Conservation (phyloP, 192 early-diverging fungal genomes). For the Umbelopsis ramanniana region DNA sequence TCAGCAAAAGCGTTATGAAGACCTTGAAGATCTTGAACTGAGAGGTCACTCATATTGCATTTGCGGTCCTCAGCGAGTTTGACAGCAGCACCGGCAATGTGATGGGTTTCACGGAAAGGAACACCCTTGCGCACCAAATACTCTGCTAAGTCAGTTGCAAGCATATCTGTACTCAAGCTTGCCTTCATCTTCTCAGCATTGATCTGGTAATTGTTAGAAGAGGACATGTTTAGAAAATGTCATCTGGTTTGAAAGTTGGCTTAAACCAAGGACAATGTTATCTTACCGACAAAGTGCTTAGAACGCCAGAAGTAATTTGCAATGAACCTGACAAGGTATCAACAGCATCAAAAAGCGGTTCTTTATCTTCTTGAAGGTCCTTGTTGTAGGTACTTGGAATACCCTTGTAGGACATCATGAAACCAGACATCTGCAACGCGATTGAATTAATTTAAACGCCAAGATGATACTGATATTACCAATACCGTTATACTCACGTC, state of each 20-base stretch:
- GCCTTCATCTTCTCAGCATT: slow-evolving; percentile 83
- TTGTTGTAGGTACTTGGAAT: slow-evolving; percentile 98
- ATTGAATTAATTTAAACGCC: slow-evolving; percentile 7
- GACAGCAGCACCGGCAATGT: slow-evolving; percentile 96
- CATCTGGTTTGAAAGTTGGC: not conserved
- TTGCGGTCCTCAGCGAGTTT: slow-evolving; percentile 88
- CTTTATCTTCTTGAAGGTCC: slow-evolving; percentile 99
- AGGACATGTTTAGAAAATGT: slow-evolving; percentile 27
- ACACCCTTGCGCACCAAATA: slow-evolving; percentile 98
- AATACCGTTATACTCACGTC: slow-evolving; percentile 50
- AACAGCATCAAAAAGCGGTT: slow-evolving; percentile 95
- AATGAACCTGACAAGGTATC: slow-evolving; percentile 90
- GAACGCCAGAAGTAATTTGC: slow-evolving; percentile 90
- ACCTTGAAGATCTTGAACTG: slow-evolving; percentile 78
- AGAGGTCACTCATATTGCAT: slow-evolving; percentile 73
- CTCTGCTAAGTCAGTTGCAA: slow-evolving; percentile 98
- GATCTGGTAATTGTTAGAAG: slow-evolving; percentile 56
- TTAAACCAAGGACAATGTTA: not conserved
- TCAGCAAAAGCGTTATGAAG: slow-evolving; percentile 85
- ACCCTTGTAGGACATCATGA: slow-evolving; percentile 99
- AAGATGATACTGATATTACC: not conserved
- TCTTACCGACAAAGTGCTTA: slow-evolving; percentile 83
- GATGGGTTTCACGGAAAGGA: slow-evolving; percentile 98
- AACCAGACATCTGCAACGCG: slow-evolving; percentile 74
- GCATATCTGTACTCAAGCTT: slow-evolving; percentile 88